These are phyloP conservation scores for Aspergillus bombycis DNA, from an alignment of 2,329 filamentous ascomycete species.

Conservation along the genomic window DNA sequence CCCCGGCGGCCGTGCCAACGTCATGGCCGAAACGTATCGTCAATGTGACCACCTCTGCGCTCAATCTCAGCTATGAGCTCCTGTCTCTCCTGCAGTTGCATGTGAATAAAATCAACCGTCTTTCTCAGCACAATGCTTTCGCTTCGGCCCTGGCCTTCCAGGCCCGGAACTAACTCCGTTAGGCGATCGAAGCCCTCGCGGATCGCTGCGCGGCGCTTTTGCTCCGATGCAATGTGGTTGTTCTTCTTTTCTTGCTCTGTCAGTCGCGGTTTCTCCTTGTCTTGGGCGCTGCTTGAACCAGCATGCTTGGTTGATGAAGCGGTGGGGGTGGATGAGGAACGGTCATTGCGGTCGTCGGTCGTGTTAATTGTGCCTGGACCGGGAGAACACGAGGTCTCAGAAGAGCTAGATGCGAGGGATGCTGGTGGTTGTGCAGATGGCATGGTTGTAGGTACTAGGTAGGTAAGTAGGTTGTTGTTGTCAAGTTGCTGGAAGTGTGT, in stretches of 20 bases:
- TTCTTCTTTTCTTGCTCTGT: conserved; percentile 73
- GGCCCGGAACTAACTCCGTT: conserved; percentile 76
- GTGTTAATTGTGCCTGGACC: conserved; percentile 26
- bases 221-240: conserved; percentile 71
- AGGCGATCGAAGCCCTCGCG: conserved; percentile 82
- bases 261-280: conserved; percentile 63
- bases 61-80: conserved; percentile 63
- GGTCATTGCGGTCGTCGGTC: conserved; percentile 34
- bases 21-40: conserved; percentile 37
- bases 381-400: conserved; percentile 29
- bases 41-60: conserved; percentile 60
- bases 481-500: conserved; percentile 3
- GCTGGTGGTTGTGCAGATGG: conserved; percentile 29
- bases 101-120: conserved; percentile 67
- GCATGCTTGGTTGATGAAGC: conserved; percentile 32
- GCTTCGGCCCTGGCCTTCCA: conserved; percentile 80
- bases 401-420: conserved; percentile 28
- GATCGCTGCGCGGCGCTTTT: conserved; percentile 72
- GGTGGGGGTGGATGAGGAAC: conserved; percentile 39
- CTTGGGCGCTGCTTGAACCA: conserved; percentile 20
- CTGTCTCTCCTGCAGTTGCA: conserved; percentile 62
- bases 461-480: background rate
- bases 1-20: background rate
- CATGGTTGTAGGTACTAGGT: conserved; percentile 19
- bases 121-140: conserved; percentile 80